Conservation (phyloP, 2,329 filamentous ascomycete genomes). For the Coniella vitis region DNA sequence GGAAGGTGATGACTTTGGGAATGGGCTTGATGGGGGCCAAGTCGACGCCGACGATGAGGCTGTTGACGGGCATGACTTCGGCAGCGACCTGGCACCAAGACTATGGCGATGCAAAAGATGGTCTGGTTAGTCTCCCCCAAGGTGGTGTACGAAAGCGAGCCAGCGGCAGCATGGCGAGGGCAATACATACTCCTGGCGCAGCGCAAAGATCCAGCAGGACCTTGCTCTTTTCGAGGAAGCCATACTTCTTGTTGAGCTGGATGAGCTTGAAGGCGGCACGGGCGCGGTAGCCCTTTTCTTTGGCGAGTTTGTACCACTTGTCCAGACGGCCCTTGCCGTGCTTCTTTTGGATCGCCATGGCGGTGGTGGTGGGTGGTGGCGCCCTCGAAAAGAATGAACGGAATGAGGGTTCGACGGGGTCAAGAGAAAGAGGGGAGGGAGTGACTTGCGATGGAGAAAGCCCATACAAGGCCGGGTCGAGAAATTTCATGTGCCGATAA, state of each 20-base stretch:
- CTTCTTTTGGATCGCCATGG: conserved; percentile 97
- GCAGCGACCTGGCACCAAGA: conserved; percentile 96
- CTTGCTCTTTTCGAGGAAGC: conserved; percentile 93
- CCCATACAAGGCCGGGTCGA: too few species aligned
- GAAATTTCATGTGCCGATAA: conserved; percentile 2
- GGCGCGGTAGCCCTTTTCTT: conserved; percentile 95
- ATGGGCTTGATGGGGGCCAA: conserved; percentile 93
- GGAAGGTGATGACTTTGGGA: conserved; percentile 87
- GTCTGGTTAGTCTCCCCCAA: too few species aligned
- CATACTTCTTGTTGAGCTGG: conserved; percentile 98
- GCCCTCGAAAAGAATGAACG: too few species aligned
- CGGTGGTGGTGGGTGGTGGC: conserved; percentile 11
- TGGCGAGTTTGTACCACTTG: conserved; percentile 98
- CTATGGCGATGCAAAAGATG: too few species aligned
- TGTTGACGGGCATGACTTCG: conserved; percentile 86
- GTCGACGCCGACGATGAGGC: conserved; percentile 91
- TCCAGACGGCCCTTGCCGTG: conserved; percentile 97
- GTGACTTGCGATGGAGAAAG: too few species aligned
- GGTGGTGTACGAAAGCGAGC: too few species aligned
- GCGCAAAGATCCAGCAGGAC: conserved; percentile 96
- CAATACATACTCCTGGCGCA: conserved; percentile 79
- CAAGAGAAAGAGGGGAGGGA: too few species aligned
- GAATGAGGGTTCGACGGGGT: too few species aligned
- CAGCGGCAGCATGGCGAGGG: neutral
- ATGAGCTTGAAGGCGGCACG: conserved; percentile 97